Conservation (phyloP, 495 filamentous ascomycete genomes). For the Penicillium daleae region DNA sequence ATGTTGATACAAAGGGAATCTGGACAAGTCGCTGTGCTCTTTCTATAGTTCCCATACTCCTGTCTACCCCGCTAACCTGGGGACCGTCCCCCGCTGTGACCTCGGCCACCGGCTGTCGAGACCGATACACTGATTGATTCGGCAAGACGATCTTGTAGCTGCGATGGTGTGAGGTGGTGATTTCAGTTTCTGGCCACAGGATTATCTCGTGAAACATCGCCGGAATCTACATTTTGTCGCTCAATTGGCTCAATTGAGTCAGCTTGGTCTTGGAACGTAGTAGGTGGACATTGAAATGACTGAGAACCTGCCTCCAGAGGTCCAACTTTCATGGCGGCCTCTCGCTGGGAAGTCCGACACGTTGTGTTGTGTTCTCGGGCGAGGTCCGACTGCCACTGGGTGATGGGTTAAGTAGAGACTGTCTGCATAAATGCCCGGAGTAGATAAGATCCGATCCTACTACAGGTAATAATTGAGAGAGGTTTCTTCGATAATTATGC, state of each 20-base stretch:
- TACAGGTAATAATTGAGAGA: too few species aligned
- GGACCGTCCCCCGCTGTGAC: not conserved
- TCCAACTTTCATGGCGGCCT: too few species aligned
- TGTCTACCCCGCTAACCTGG: not conserved
- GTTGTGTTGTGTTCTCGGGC: not conserved
- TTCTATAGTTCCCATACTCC: not conserved
- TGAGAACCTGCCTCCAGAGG: too few species aligned
- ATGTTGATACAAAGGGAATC: not conserved
- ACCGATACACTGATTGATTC: not conserved
- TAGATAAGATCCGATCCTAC: too few species aligned
- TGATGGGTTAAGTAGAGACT: too few species aligned
- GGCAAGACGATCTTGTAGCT: not conserved
- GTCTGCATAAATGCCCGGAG: too few species aligned
- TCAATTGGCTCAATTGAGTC: too few species aligned
- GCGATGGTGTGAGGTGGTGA: not conserved
- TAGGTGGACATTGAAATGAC: too few species aligned
- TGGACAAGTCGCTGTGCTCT: not conserved
- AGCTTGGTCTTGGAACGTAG: too few species aligned
- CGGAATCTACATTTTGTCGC: not conserved
- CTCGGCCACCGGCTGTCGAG: not conserved
- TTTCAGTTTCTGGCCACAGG: not conserved
- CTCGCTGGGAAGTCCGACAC: conserved; percentile 5
- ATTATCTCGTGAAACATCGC: not conserved
- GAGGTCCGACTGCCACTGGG: not conserved
- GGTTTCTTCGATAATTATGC: not conserved